Base-by-base conservation (phyloP, 2,329 filamentous ascomycete species). In the Epichloe elymi region DNA sequence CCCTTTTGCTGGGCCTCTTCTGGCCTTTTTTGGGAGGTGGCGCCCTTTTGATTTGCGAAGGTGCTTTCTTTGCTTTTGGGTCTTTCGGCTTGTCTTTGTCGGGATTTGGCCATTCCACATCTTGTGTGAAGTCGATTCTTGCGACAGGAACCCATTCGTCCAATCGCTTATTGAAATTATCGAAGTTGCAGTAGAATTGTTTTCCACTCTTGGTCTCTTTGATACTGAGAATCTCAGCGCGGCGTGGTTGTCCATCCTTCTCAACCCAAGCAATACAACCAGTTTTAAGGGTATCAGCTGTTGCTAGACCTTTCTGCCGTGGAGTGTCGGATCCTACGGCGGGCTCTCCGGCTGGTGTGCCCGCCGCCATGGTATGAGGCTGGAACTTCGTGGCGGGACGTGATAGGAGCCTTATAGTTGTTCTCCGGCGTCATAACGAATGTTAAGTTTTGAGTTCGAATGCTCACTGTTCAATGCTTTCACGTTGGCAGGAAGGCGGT, bases 191-290 rank as follows among this genome's bases (percentile, higher is more conserved):
- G 68, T 96, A 96, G 64, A 91, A 96, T 51, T 87, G 86, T 39
- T 88, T 85, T 15, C 86, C 84, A 61, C 88, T 91, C 67, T 94
- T 94, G 20, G 87, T 86, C 53, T 90, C 87, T 63, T 87, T 85
- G 59, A 97, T 94, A 53, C 88, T 93, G n/a, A 98, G 73, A 56
- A 98, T 95, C 67, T 98, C 93, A 60, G 93, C 93, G 70, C 93
- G 89, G 60, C 93, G 84, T 55, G 86, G 78, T 62, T 90, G 83
- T 54, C 88, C 88, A 67, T 95, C 89, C 56, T 82, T 82, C 52
- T 72, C 68, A 42, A 82, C 78, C 72, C 76, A 75, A 20, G 78
- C 78, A 52, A 82, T 81, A 64, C 78, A 81, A 43, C 78, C 78
- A 10, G 74, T 70, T 49, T 71, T 72, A 59, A 97, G 75, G 33